phyloP scores from a whole-genome alignment of 2,329 filamentous ascomycete species.

The Nemania diffusa region DNA sequence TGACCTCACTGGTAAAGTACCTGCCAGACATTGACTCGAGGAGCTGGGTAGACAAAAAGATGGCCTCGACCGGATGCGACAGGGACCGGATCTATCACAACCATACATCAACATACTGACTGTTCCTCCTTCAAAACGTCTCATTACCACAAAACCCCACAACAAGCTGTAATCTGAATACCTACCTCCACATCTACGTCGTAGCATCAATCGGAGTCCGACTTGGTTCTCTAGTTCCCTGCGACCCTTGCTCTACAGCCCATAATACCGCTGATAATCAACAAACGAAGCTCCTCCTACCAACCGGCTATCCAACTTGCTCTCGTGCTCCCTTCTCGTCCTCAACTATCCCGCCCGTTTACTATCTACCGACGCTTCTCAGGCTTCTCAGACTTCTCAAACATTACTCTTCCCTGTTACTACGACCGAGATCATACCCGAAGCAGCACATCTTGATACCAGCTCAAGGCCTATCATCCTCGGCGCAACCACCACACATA shows the following conservation, averaged over 20 bases:
- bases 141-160: not conserved
- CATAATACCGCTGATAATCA: conserved; percentile 29
- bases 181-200: not conserved
- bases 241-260: conserved; percentile 19
- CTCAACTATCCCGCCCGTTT: conserved; percentile 4
- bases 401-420: not conserved
- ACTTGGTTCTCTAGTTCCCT: not conserved
- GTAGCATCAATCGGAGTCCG: conserved; percentile 16
- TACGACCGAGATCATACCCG: conserved; percentile 3
- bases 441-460: not conserved
- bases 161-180: not conserved
- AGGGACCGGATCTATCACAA: conserved; percentile 9
- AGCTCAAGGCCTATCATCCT: not conserved
- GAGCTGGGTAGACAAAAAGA: conserved; percentile 11
- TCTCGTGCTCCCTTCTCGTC: not conserved
- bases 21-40: not conserved
- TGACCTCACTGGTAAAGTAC: conserved; percentile 32
- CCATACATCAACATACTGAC: conserved; percentile 1
- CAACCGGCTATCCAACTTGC: conserved; percentile 1
- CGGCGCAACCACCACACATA: not conserved
- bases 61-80: conserved; percentile 14
- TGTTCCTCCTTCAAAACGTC: not conserved
- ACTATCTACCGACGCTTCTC: not conserved
- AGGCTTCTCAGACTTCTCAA: not conserved
- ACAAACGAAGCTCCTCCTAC: conserved; percentile 18